Evolutionary conservation across 352 stramenopile genomes (phyloP).

Genomic region (Phytophthora aleatoria): DNA sequence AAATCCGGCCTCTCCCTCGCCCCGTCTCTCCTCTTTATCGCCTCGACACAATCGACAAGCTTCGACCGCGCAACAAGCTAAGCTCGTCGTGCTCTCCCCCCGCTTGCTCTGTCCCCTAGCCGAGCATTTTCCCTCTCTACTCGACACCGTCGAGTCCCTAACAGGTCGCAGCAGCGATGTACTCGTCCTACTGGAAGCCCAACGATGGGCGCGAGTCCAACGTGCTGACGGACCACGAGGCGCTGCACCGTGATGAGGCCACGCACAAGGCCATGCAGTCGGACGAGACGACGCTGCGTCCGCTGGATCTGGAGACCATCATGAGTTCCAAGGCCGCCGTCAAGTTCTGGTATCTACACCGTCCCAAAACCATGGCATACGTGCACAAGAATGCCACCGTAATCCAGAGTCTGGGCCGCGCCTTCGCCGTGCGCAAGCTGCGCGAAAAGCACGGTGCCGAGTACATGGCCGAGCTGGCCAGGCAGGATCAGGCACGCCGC

Average conservation of each 20-base stretch:
- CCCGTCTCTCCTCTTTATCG: constrained; percentile 33
- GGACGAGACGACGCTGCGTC: constrained; percentile 76
- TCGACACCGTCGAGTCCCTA: constrained; percentile 27
- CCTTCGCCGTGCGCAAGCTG: constrained; percentile 78
- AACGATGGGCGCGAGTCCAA: constrained; percentile 73
- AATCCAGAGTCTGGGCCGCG: constrained; percentile 80
- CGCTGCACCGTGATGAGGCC: constrained; percentile 76
- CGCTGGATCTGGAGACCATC: constrained; percentile 87
- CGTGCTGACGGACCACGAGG: constrained; percentile 83
- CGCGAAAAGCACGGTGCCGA: constrained; percentile 77
- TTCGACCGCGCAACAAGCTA: constrained; percentile 19
- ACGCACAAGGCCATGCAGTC: constrained; percentile 84
- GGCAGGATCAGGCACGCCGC: constrained; percentile 65
- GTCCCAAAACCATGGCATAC: constrained; percentile 89
- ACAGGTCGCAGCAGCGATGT: constrained; percentile 49
- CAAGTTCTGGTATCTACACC: constrained; percentile 91
- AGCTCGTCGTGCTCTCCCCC: not conserved
- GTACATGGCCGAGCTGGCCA: constrained; percentile 79
- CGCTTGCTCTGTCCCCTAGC: not conserved
- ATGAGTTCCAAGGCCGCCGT: constrained; percentile 87
- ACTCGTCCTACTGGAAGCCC: constrained; percentile 88
- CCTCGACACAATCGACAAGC: constrained; percentile 21
- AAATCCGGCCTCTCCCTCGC: constrained; percentile 19
- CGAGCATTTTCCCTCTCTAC: constrained; percentile 42
- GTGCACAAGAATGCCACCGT: constrained; percentile 90